These are phyloP conservation scores for Cyclostephanos tholiformis DNA, from an alignment of 108 stramenopile genomes.

Conservation along the genomic window DNA sequence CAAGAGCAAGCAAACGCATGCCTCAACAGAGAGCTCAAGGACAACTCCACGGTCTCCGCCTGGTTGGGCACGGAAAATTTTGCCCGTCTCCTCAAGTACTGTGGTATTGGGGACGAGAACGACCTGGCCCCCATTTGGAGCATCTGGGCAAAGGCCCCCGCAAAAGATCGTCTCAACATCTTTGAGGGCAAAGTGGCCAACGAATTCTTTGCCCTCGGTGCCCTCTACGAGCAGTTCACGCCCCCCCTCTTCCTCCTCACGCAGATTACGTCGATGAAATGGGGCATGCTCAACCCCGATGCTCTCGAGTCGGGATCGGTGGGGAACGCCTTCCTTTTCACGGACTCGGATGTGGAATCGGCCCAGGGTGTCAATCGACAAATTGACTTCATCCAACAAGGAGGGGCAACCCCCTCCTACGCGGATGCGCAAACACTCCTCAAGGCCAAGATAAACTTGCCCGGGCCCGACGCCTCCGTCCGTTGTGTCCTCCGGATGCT, in stretches of 20 bases:
- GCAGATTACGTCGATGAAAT: neutral
- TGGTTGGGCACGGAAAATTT: conserved; percentile 16
- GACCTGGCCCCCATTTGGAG: conserved; percentile 7
- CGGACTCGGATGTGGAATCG: neutral
- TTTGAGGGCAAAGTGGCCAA: too few species aligned
- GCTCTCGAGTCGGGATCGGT: conserved; percentile 1
- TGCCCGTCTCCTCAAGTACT: too few species aligned
- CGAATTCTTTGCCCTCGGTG: neutral
- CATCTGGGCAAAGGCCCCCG: conserved; percentile 13
- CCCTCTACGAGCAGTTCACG: neutral
- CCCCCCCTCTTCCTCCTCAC: too few species aligned
- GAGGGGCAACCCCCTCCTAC: too few species aligned
- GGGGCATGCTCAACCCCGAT: neutral
- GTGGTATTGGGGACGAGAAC: neutral
- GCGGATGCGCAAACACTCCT: neutral
- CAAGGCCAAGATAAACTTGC: neutral
- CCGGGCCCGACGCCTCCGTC: neutral
- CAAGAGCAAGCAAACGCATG: neutral
- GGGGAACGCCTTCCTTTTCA: neutral
- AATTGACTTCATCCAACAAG: too few species aligned
- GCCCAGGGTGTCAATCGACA: too few species aligned
- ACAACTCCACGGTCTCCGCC: conserved; percentile 2
- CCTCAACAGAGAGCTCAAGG: neutral
- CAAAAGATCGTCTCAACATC: neutral
- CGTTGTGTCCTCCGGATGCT: too few species aligned